These are phyloP conservation scores for Erythrophleum ivorense DNA, from an alignment of 331 rosid species.

Conservation along the genomic window DNA sequence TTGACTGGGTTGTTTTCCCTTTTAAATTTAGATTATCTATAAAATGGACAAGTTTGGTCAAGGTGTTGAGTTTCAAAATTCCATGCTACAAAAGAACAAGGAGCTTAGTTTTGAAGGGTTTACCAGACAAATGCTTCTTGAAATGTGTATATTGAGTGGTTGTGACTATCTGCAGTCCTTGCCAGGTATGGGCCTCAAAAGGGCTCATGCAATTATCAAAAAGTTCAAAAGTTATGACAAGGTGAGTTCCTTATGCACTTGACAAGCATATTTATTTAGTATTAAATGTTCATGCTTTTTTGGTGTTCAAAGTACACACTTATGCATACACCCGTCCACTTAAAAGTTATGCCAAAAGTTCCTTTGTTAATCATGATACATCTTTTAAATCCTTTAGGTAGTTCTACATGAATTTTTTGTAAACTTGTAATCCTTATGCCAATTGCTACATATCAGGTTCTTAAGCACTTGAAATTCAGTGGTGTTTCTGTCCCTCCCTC, in stretches of 20 bases:
- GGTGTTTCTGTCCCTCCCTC: slow-evolving; percentile 76
- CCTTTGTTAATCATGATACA: background rate
- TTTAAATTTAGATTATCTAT: slow-evolving; percentile 73
- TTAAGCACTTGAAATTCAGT: slow-evolving; percentile 84
- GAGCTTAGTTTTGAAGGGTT: slow-evolving; percentile 85
- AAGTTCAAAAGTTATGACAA: slow-evolving; percentile 79
- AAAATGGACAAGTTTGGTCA: slow-evolving; percentile 98
- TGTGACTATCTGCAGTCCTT: slow-evolving; percentile 91
- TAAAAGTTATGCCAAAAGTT: background rate
- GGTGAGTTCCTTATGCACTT: slow-evolving; percentile 52
- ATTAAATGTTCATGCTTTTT: background rate
- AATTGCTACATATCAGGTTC: slow-evolving; percentile 60
- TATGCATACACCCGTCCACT: slow-evolving; percentile 2
- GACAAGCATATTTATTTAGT: background rate
- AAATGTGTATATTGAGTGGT: slow-evolving; percentile 97
- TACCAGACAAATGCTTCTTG: slow-evolving; percentile 87
- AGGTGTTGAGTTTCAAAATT: slow-evolving; percentile 78
- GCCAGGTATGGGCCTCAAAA: slow-evolving; percentile 99
- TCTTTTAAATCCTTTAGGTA: background rate
- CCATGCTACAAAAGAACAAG: slow-evolving; percentile 76
- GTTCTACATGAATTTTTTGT: slow-evolving; percentile 38
- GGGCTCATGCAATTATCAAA: slow-evolving; percentile 82
- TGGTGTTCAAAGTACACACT: background rate
- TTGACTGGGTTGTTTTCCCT: slow-evolving; percentile 40
- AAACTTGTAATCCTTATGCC: slow-evolving; percentile 33